Evolutionary conservation across 2,329 filamentous ascomycete species (phyloP).

Genomic region (Phyllosticta citriasiana): DNA sequence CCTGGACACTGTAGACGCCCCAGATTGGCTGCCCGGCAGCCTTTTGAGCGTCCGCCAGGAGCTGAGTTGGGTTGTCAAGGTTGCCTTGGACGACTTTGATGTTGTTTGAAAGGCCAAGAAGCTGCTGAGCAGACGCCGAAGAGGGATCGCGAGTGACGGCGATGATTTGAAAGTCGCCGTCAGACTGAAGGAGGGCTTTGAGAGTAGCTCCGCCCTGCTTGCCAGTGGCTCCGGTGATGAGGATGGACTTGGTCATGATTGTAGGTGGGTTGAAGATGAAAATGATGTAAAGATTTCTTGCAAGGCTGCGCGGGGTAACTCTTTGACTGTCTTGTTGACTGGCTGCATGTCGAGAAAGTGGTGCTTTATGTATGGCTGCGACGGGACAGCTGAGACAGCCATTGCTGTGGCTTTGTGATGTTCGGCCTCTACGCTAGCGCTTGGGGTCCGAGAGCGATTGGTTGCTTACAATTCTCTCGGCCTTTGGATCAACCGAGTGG

Average conservation of each 20-base stretch:
- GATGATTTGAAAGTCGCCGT: constrained; percentile 39
- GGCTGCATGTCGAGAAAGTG: neutral
- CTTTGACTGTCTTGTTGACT: neutral
- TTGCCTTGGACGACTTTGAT: constrained; percentile 47
- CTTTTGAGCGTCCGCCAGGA: constrained; percentile 41
- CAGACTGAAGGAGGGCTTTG: constrained; percentile 26
- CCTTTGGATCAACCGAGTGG: neutral
- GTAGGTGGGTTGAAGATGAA: neutral
- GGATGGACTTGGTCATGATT: constrained; percentile 25
- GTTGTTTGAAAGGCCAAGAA: constrained; percentile 34
- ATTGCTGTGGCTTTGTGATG: neutral
- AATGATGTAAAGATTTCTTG: neutral
- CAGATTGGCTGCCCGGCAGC: constrained; percentile 22
- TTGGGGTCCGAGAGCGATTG: neutral
- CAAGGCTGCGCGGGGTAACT: neutral
- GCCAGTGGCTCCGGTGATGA: constrained; percentile 36
- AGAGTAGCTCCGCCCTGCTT: constrained; percentile 36
- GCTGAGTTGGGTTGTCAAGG: constrained; percentile 36
- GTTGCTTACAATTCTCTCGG: neutral
- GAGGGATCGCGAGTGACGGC: constrained; percentile 46
- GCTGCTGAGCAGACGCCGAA: constrained; percentile 40
- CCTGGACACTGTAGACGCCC: constrained; percentile 25
- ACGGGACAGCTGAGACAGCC: neutral
- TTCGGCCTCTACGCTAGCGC: neutral
- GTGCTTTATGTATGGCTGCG: neutral